Percentiles rank a stretch among this genome's conserved stretches.
These are phyloP conservation scores for Boletellus sp. DNA, from an alignment of 768 basidiomycete species.

Conservation along the genomic window DNA sequence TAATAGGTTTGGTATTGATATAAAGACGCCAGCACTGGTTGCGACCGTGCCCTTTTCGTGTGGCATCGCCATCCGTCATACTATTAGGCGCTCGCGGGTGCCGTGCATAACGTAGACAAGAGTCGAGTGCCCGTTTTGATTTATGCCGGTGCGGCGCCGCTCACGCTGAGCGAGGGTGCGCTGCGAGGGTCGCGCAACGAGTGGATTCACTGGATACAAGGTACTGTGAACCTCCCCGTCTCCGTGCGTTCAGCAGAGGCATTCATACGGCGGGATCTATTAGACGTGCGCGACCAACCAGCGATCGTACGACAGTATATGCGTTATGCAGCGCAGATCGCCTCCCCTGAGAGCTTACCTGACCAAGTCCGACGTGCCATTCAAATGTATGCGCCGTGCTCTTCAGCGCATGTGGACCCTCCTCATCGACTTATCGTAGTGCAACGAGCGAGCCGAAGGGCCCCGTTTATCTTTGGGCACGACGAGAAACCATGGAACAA, in stretches of 20 bases:
- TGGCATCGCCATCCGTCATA: too few relatives aligned
- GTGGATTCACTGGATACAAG: slow-evolving; percentile 73
- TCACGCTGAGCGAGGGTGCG: slow-evolving; percentile 61
- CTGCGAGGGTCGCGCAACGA: slow-evolving; percentile 64
- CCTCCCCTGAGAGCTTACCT: slow-evolving; percentile 49
- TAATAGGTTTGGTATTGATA: too few relatives aligned
- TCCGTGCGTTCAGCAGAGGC: too few relatives aligned
- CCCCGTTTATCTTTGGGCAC: slow-evolving; percentile 70
- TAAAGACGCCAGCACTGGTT: too few relatives aligned
- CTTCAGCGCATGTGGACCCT: background rate
- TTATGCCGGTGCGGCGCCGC: slow-evolving; percentile 61
- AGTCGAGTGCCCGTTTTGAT: slow-evolving; percentile 61
- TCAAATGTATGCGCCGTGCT: slow-evolving; percentile 48
- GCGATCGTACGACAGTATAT: slow-evolving; percentile 74
- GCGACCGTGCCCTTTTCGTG: too few relatives aligned
- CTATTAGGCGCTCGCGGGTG: too few relatives aligned
- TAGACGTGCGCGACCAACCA: slow-evolving; percentile 70
- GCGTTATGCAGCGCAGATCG: slow-evolving; percentile 59
- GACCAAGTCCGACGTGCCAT: slow-evolving; percentile 54
- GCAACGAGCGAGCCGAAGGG: slow-evolving; percentile 70
- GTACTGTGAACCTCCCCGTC: slow-evolving; percentile 26
- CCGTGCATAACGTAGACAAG: slow-evolving; percentile 68
- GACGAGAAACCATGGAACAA: slow-evolving; percentile 69
- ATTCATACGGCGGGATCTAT: background rate
- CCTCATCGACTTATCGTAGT: slow-evolving; percentile 31